A percentile compares a stretch with the other conserved stretches of the same genome.
phyloP scores from a whole-genome alignment of 257 asterid species.

The Pogostemon cablin region DNA sequence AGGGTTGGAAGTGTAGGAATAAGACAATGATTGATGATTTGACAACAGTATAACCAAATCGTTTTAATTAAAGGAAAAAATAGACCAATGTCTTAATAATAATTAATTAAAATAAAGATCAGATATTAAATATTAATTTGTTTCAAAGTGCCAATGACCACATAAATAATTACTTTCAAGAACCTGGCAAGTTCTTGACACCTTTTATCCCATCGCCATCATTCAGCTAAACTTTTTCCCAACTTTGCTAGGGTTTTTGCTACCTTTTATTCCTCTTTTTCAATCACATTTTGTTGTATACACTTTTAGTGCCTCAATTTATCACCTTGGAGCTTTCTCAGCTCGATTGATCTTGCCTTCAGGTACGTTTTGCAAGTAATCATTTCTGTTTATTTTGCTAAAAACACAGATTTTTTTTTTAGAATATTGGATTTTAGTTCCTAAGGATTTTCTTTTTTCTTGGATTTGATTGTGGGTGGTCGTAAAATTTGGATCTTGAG shows the following conservation, averaged over 20 bases:
- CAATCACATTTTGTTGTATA: conserved; percentile 3
- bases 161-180: conserved; percentile 9
- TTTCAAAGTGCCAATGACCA: conserved; percentile 5
- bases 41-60: neutral
- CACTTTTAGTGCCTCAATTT: neutral
- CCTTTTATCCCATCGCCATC: conserved; percentile 34
- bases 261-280: neutral
- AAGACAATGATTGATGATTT: neutral
- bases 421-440: neutral
- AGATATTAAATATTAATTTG: neutral
- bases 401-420: neutral
- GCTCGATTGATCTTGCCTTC: neutral
- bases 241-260: conserved; percentile 30
- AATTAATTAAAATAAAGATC: neutral
- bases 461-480: conserved; percentile 11
- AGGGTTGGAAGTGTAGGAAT: neutral
- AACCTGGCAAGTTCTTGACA: conserved; percentile 27
- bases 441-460: neutral
- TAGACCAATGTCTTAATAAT: neutral
- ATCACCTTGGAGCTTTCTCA: conserved; percentile 8
- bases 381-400: neutral
- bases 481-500: conserved; percentile 29
- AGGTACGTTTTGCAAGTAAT: neutral
- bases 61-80: neutral
- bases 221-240: conserved; percentile 33